Evolutionary conservation across 2,329 filamentous ascomycete genomes (phyloP), one percentile per base, ranked within the genome.

Genomic region (Chaetomium sp.): DNA sequence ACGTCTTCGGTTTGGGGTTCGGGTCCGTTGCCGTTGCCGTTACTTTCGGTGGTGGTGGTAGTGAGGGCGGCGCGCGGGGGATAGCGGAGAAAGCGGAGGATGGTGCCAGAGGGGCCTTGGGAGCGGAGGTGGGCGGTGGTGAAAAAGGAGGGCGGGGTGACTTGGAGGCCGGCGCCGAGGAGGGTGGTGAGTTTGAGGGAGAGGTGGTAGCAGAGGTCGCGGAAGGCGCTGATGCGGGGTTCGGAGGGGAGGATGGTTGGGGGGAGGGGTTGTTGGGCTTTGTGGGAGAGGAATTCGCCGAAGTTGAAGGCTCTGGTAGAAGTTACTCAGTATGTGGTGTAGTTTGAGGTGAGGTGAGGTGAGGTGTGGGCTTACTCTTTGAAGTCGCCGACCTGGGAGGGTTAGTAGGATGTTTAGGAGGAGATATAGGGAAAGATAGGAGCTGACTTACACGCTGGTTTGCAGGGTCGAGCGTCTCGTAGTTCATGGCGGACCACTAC

Each of bases 301-400:
- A 97, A 87, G 74, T 97, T 99, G 78, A 97, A 92, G 40, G 87
- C 90, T 75, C 91, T 94, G 62, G n/a, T n/a, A n/a, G n/a, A n/a
- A n/a, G n/a, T n/a, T n/a, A n/a, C n/a, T n/a, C 27, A 2, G 12
- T 5, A 35, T 9, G 11, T 12, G 37, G 49, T 6, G 43, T 34
- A 8, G 37, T n/a, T 27, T 19, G 6, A 6, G n/a, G 7, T 12
- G 7, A 9, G 27, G 32, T 40, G 10, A 10, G 10, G 27, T 27
- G 64, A n/a, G n/a, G n/a, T n/a, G n/a, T n/a, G n/a, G n/a, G n/a
- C 74, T 65, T 72, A 91, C 89, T 96, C 89, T 77, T 96, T 96
- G 64, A 89, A 90, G 67, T 96, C 91, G 12, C 89, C 89, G 36
- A 85, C 77, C 85, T 90, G 14, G 61, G 40, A 36, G 41, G 47